Conservation (phyloP, 176 grass and related monocot genomes). For the Neostapfia colusana region DNA sequence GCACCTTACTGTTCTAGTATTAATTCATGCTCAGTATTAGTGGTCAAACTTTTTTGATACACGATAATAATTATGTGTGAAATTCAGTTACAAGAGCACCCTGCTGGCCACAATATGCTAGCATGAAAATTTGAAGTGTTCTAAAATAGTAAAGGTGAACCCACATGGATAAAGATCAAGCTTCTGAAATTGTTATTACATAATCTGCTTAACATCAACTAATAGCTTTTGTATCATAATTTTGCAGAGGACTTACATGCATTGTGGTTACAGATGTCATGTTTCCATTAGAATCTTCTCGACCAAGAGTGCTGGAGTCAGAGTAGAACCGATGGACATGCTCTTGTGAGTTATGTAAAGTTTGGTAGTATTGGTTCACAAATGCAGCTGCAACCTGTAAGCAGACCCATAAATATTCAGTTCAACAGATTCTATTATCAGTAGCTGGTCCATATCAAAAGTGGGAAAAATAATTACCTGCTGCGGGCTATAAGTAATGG, state of each 20-base stretch:
- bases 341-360: constrained; percentile 49
- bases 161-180: neutral
- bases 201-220: neutral
- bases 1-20: neutral
- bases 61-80: too few relatives aligned
- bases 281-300: constrained; percentile 64
- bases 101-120: neutral
- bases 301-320: constrained; percentile 67
- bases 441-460: neutral
- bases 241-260: constrained; percentile 47
- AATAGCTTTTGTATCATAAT: neutral
- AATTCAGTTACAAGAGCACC: neutral
- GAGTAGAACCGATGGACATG: constrained; percentile 71
- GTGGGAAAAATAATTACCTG: constrained; percentile 31
- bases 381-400: constrained; percentile 79
- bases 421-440: constrained; percentile 1
- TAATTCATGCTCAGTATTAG: neutral
- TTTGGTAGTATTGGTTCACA: constrained; percentile 75
- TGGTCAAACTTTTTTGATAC: neutral
- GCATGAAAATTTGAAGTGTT: neutral
- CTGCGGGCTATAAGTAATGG: neutral
- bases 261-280: constrained; percentile 63
- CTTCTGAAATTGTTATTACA: neutral
- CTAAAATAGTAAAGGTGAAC: neutral
- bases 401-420: neutral